These are phyloP conservation scores for Plantago lanceolata DNA, from an alignment of 305 asterid species.

Conservation along the genomic window DNA sequence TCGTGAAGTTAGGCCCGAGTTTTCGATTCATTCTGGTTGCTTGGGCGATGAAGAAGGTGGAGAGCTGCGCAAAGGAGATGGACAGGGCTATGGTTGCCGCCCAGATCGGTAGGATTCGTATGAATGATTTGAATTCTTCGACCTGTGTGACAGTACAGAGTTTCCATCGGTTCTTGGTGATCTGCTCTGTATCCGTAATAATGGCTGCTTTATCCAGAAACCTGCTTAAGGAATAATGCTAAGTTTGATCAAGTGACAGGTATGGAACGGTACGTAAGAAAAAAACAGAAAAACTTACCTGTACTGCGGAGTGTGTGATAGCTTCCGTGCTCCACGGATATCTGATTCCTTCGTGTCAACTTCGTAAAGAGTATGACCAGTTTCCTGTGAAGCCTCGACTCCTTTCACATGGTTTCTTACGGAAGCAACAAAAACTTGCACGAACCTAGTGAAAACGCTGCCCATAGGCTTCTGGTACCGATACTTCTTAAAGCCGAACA, in stretches of 20 bases:
- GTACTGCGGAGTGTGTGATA: constrained; percentile 46
- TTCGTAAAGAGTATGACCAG: constrained; percentile 36
- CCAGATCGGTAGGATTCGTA: constrained; percentile 61
- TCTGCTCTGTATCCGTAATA: constrained; percentile 23
- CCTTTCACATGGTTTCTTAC: constrained; percentile 41
- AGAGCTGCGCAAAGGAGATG: constrained; percentile 54
- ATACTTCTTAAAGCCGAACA: constrained; percentile 37
- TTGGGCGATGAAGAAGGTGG: constrained; percentile 62
- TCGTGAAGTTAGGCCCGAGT: constrained; percentile 36
- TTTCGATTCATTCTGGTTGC: constrained; percentile 52
- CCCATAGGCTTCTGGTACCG: constrained; percentile 61
- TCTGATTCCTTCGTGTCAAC: constrained; percentile 46
- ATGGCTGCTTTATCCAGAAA: constrained; percentile 62
- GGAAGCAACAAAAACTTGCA: constrained; percentile 50
- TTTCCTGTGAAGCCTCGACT: constrained; percentile 17
- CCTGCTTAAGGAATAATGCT: constrained; percentile 22
- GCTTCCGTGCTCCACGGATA: constrained; percentile 51
- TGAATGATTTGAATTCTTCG: constrained; percentile 62
- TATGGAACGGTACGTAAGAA: not conserved
- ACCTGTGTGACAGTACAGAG: constrained; percentile 67
- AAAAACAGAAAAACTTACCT: constrained; percentile 26
- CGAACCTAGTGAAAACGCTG: constrained; percentile 60
- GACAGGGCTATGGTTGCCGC: constrained; percentile 60
- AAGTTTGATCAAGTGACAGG: not conserved
- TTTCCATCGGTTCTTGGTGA: constrained; percentile 43